Percentiles rank a stretch among this genome's conserved stretches.
Evolutionary conservation across 768 basidiomycete genomes (phyloP).

Genomic region (Lactarius tabidus): DNA sequence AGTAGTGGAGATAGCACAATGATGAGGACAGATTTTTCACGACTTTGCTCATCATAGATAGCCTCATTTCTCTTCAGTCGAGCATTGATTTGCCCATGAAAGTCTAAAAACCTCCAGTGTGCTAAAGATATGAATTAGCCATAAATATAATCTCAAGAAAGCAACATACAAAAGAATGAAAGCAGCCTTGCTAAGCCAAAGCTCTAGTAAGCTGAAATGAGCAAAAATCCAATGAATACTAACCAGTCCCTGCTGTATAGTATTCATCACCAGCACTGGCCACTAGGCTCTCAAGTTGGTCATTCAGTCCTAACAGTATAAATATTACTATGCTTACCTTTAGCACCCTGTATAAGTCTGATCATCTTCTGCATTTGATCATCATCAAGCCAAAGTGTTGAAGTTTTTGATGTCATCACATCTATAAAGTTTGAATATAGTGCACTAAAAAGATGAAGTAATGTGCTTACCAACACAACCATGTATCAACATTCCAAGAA

Average conservation of each 20-base stretch:
- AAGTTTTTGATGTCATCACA: background rate
- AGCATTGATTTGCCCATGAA: background rate
- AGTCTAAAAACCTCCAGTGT: background rate
- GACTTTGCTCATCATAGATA: background rate
- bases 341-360: background rate
- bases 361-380: conserved; percentile 4
- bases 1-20: background rate
- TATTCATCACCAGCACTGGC: background rate
- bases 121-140: background rate
- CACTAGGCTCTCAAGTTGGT: background rate
- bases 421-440: background rate
- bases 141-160: background rate
- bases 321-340: background rate
- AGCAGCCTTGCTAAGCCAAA: background rate
- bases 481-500: conserved; percentile 35
- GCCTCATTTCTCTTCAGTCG: background rate
- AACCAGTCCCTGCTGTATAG: background rate
- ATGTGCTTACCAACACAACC: conserved; percentile 38
- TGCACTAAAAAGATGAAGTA: too few species aligned
- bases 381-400: background rate
- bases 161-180: background rate
- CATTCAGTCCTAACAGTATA: background rate
- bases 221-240: background rate
- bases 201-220: background rate
- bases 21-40: background rate